phyloP scores from a whole-genome alignment of 1,284 basidiomycete species.

The Fomitopsis pinicola region DNA sequence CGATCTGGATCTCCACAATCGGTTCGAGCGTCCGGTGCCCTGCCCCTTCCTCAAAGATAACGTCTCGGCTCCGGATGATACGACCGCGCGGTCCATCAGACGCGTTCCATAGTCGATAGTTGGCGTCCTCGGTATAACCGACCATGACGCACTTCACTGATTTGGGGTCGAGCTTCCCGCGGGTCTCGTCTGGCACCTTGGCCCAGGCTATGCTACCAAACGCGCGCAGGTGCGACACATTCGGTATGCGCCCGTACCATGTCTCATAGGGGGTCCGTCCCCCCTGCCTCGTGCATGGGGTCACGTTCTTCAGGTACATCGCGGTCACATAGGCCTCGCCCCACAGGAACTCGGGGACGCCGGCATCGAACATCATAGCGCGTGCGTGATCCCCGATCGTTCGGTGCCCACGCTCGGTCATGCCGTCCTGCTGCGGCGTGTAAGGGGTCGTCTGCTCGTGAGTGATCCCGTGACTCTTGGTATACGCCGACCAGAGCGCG shows the following conservation, averaged over 20 bases:
- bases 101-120: not conserved
- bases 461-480: no score
- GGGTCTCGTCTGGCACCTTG: conserved; percentile 6
- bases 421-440: conserved; percentile 34
- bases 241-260: conserved; percentile 21
- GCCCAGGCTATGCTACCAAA: conserved; percentile 8
- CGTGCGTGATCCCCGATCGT: conserved; percentile 20
- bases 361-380: conserved; percentile 17
- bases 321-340: conserved; percentile 32
- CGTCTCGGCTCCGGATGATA: not conserved
- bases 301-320: conserved; percentile 28
- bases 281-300: conserved; percentile 23
- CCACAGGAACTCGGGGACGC: conserved; percentile 32
- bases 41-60: not conserved
- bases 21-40: not conserved
- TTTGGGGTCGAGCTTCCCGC: conserved; percentile 25
- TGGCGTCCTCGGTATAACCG: not conserved
- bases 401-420: conserved; percentile 33
- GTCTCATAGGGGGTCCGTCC: conserved; percentile 29
- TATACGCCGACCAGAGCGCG: no score
- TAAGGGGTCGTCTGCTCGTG: no score
- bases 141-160: conserved; percentile 6
- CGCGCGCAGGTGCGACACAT: conserved; percentile 16
- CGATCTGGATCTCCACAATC: no score
- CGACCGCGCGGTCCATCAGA: not conserved